Evolutionary conservation across 495 filamentous ascomycete species (phyloP).

Genomic region (Parmelia sp.): DNA sequence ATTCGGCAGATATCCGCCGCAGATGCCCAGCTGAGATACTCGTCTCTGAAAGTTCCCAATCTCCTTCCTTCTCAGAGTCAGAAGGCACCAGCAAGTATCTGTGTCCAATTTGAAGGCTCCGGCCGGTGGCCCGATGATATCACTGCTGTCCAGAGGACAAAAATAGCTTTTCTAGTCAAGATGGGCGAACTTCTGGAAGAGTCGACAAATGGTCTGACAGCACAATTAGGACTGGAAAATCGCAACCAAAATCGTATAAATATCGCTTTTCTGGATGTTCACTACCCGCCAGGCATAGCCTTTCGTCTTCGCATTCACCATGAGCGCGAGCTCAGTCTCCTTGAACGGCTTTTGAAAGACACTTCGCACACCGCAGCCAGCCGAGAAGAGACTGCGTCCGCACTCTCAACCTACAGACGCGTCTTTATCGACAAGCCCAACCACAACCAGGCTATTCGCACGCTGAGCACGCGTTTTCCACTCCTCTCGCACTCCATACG

Average conservation of each 20-base stretch:
- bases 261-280: slow-evolving; percentile 73
- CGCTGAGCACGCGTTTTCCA: slow-evolving; percentile 73
- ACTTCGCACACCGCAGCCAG: slow-evolving; percentile 53
- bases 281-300: slow-evolving; percentile 58
- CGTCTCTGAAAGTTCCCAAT: slow-evolving; percentile 51
- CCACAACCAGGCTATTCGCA: slow-evolving; percentile 71
- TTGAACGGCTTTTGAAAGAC: slow-evolving; percentile 72
- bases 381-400: slow-evolving; percentile 59
- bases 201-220: slow-evolving; percentile 42
- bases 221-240: slow-evolving; percentile 76
- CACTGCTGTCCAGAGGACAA: slow-evolving; percentile 83
- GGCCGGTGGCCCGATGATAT: slow-evolving; percentile 90
- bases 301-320: slow-evolving; percentile 56
- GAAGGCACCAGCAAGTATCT: slow-evolving; percentile 48
- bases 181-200: slow-evolving; percentile 63
- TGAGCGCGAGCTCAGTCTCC: slow-evolving; percentile 75
- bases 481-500: slow-evolving; percentile 77
- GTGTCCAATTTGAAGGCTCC: slow-evolving; percentile 89
- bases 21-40: slow-evolving; percentile 64
- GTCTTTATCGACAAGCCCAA: slow-evolving; percentile 66
- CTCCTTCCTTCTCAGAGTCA: slow-evolving; percentile 31
- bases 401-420: slow-evolving; percentile 64
- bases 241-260: slow-evolving; percentile 60
- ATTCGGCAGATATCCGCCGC: slow-evolving; percentile 70
- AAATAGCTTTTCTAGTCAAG: slow-evolving; percentile 83